A percentile compares a stretch with the other conserved stretches of the same genome.
phyloP scores from a whole-genome alignment of 345 rosid species.

The Euphorbia tirucalli region DNA sequence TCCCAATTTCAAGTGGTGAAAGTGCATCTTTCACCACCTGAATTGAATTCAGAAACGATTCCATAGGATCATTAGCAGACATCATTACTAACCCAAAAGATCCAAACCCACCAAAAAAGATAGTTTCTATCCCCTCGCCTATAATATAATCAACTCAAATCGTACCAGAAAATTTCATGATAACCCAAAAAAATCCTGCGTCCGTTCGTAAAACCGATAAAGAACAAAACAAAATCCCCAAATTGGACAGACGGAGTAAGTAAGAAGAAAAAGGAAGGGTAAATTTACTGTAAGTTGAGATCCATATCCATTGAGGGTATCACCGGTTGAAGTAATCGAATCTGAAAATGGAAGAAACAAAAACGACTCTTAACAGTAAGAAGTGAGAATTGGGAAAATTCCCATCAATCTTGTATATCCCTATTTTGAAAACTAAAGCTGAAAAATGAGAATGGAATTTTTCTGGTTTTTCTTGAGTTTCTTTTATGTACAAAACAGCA shows the following conservation, averaged over 20 bases:
- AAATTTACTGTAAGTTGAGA: constrained; percentile 12
- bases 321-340: not conserved
- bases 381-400: not conserved
- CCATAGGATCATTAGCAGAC: constrained; percentile 65
- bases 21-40: constrained; percentile 67
- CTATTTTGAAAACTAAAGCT: no score
- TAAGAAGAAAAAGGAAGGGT: not conserved
- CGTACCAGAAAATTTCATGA: not conserved
- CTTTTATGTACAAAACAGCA: not conserved
- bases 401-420: constrained; percentile 4
- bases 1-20: constrained; percentile 58
- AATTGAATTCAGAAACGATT: constrained; percentile 58
- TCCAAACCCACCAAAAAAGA: not conserved
- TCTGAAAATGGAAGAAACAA: not conserved
- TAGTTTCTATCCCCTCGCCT: not conserved
- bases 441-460: not conserved
- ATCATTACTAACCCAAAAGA: constrained; percentile 44
- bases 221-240: not conserved
- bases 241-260: not conserved
- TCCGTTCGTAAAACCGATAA: not conserved
- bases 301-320: constrained; percentile 18
- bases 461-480: not conserved
- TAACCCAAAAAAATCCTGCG: not conserved
- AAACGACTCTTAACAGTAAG: constrained; percentile 12
- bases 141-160: not conserved